Evolutionary conservation across 371 early-diverging fungal species (phyloP).

Genomic region (Mucor circinelloides): DNA sequence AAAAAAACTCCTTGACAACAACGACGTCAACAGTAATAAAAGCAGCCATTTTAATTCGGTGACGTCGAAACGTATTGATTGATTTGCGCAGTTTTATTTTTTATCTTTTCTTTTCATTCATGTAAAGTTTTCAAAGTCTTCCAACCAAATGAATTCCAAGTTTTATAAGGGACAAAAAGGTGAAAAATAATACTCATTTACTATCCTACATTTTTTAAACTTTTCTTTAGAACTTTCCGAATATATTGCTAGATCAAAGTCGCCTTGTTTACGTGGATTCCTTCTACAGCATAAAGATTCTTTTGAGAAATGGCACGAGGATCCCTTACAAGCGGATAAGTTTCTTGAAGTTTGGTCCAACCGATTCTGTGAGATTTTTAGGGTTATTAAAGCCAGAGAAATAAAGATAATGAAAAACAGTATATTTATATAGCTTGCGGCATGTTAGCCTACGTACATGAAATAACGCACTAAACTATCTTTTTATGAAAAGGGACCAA

Average conservation of each 20-base stretch:
- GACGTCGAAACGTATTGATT: slow-evolving; percentile 2
- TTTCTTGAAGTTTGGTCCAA: slow-evolving; percentile 9
- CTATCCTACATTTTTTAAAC: not conserved
- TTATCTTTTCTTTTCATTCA: not conserved
- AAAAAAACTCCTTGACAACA: slow-evolving; percentile 10
- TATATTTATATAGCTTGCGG: slow-evolving; percentile 5
- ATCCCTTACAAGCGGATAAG: not conserved
- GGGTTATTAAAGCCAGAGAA: slow-evolving; percentile 3
- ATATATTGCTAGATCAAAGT: slow-evolving; percentile 3
- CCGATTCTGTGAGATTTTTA: slow-evolving; percentile 5
- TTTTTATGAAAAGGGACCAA: not conserved
- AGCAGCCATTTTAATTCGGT: slow-evolving; percentile 2
- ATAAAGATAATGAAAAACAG: slow-evolving; percentile 5
- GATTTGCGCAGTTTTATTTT: slow-evolving; percentile 5
- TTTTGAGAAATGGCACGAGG: slow-evolving; percentile 5
- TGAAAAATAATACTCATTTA: slow-evolving; percentile 6
- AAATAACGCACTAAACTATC: not conserved
- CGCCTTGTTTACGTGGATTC: slow-evolving; percentile 1
- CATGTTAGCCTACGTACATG: not conserved
- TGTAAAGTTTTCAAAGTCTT: not conserved
- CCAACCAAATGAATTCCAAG: slow-evolving; percentile 4
- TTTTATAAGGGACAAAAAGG: slow-evolving; percentile 17
- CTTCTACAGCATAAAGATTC: slow-evolving; percentile 5
- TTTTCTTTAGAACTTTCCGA: slow-evolving; percentile 8
- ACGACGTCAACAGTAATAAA: slow-evolving; percentile 12